Evolutionary conservation across 177 flowering plant genomes (phyloP).

Genomic region (Vitis hybrid): DNA sequence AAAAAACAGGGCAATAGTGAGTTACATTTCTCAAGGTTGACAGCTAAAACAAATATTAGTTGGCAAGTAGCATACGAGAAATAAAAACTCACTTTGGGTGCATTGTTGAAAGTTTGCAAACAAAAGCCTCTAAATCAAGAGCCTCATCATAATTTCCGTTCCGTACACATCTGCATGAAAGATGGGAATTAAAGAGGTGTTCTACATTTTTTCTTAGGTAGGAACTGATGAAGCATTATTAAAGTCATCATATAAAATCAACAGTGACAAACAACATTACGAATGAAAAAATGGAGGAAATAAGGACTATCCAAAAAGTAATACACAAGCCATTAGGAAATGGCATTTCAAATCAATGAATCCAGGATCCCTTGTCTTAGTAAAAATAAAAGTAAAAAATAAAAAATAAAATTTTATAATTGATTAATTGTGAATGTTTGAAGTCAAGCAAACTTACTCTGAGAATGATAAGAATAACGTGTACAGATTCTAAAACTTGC

Average conservation of each 20-base stretch:
- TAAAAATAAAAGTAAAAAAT: no score
- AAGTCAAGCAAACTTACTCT: not conserved
- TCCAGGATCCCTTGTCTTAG: no score
- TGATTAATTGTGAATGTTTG: not conserved
- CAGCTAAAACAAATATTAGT: not conserved
- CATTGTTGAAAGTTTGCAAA: conserved; percentile 82
- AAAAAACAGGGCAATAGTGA: conserved; percentile 9
- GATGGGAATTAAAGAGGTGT: conserved; percentile 3
- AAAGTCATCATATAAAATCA: no score
- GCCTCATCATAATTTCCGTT: conserved; percentile 99
- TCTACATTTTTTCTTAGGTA: not conserved
- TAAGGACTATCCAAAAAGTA: no score
- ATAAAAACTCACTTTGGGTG: conserved; percentile 77
- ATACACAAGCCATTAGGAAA: no score
- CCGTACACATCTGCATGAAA: conserved; percentile 75
- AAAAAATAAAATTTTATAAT: not conserved
- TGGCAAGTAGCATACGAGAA: conserved; percentile 7
- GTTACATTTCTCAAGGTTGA: conserved; percentile 4
- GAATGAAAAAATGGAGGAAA: not conserved
- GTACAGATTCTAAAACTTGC: not conserved
- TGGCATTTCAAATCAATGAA: no score
- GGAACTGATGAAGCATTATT: no score
- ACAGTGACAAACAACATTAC: not conserved
- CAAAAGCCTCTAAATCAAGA: conserved; percentile 94
- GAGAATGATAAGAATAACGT: not conserved